Percentiles rank a stretch among this genome's conserved stretches.
Evolutionary conservation across 805 yeast species (phyloP).

Genomic region (Kuraishia ogatae): DNA sequence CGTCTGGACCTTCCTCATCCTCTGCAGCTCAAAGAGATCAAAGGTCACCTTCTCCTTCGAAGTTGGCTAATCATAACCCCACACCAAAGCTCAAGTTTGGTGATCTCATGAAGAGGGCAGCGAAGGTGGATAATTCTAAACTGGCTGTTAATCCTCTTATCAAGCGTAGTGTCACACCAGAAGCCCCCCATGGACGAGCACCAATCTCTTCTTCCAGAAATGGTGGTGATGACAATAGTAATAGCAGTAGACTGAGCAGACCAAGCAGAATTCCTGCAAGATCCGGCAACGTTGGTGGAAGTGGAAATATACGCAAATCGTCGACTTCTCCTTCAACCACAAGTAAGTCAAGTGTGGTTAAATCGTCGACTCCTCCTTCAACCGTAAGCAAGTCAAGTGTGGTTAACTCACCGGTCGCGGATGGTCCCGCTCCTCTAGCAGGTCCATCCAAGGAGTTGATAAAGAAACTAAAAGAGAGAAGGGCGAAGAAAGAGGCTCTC

Average conservation of each 20-base stretch:
- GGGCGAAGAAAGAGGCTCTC: conserved; percentile 7
- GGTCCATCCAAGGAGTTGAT: conserved; percentile 50
- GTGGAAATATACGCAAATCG: too few relatives aligned
- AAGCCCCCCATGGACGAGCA: conserved; percentile 3
- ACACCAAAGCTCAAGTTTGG: conserved; percentile 42
- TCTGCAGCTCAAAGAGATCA: neutral
- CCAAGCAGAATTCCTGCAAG: too few relatives aligned
- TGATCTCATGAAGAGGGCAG: conserved; percentile 65
- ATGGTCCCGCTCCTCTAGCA: conserved; percentile 27
- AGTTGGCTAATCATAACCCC: neutral
- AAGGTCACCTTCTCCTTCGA: neutral
- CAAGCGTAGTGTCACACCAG: conserved; percentile 13
- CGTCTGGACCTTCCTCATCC: too few relatives aligned
- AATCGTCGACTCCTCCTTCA: neutral
- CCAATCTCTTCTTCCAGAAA: too few relatives aligned
- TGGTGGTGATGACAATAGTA: neutral
- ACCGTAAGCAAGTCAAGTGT: too few relatives aligned
- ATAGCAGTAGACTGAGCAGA: too few relatives aligned
- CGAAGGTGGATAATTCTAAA: conserved; percentile 42
- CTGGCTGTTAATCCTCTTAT: conserved; percentile 28
- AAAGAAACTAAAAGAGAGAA: conserved; percentile 30
- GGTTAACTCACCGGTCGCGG: too few relatives aligned
- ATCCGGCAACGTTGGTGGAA: too few relatives aligned
- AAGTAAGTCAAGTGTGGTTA: too few relatives aligned
- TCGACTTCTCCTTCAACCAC: too few relatives aligned